phyloP scores from a whole-genome alignment of 139 green algal genomes.

The Chlorella sp. region DNA sequence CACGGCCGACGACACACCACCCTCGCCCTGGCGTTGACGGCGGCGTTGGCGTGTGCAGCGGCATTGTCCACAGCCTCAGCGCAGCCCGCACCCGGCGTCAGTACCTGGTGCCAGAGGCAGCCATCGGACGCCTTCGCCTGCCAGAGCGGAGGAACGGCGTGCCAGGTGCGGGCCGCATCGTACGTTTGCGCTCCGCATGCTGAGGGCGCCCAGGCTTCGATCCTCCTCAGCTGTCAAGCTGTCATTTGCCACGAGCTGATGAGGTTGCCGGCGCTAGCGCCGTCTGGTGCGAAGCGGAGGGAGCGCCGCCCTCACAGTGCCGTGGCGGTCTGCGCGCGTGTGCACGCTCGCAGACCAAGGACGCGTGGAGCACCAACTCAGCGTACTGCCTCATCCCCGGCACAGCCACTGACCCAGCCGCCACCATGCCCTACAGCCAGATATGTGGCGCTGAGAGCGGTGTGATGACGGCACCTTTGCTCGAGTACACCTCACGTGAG shows the following conservation, averaged over 20 bases:
- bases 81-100: not conserved
- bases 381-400: constrained; percentile 2
- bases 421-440: not conserved
- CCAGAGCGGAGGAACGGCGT: not conserved
- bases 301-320: too few species aligned
- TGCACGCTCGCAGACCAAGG: not conserved
- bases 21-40: too few species aligned
- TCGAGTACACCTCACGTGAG: not conserved
- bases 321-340: too few species aligned
- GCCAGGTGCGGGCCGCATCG: not conserved
- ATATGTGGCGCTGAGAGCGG: not conserved
- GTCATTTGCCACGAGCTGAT: too few species aligned
- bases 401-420: not conserved
- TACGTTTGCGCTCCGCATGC: too few species aligned
- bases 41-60: too few species aligned
- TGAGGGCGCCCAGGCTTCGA: too few species aligned
- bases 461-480: not conserved
- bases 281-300: too few species aligned
- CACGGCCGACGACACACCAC: too few species aligned
- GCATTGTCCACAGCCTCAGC: too few species aligned
- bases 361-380: constrained; percentile 3
- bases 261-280: too few species aligned
- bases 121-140: not conserved
- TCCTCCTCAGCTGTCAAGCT: too few species aligned
- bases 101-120: not conserved